phyloP scores from a whole-genome alignment of 768 basidiomycete species.

The Lactarius evosmus region DNA sequence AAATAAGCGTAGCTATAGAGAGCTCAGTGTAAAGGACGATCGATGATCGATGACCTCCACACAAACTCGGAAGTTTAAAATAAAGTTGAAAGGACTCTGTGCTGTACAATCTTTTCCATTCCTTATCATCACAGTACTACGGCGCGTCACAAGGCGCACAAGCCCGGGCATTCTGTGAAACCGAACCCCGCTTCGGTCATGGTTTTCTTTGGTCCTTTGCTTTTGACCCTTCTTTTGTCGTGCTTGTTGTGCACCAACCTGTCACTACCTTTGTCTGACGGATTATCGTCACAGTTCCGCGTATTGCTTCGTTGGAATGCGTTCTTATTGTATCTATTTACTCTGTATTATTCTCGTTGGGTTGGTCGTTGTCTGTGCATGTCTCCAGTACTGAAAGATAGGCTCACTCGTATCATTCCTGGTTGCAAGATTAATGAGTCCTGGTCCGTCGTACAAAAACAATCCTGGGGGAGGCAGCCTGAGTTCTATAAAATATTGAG shows the following conservation, averaged over 20 bases:
- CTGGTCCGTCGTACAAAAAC: too few relatives aligned
- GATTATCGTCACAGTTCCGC: not conserved
- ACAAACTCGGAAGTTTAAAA: too few relatives aligned
- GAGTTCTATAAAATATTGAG: too few relatives aligned
- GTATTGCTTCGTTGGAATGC: not conserved
- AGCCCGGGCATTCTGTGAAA: constrained; percentile 32
- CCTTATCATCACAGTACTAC: too few relatives aligned
- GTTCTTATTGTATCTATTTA: not conserved
- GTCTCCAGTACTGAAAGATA: not conserved
- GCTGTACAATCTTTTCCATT: too few relatives aligned
- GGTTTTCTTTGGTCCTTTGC: not conserved
- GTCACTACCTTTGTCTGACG: not conserved
- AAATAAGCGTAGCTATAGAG: not conserved
- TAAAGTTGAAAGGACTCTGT: too few relatives aligned
- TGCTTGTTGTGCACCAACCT: not conserved
- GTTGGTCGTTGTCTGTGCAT: not conserved
- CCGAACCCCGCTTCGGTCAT: constrained; percentile 54
- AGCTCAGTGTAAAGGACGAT: too few relatives aligned
- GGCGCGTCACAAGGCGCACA: constrained; percentile 32
- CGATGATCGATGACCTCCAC: too few relatives aligned
- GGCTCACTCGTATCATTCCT: too few relatives aligned
- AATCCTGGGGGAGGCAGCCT: too few relatives aligned
- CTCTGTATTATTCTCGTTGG: not conserved
- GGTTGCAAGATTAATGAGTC: too few relatives aligned
- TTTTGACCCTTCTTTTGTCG: not conserved